Percentiles rank a stretch among this genome's conserved stretches.
phyloP scores from a whole-genome alignment of 169 alveolate species.

The Plasmodium yoelii region DNA sequence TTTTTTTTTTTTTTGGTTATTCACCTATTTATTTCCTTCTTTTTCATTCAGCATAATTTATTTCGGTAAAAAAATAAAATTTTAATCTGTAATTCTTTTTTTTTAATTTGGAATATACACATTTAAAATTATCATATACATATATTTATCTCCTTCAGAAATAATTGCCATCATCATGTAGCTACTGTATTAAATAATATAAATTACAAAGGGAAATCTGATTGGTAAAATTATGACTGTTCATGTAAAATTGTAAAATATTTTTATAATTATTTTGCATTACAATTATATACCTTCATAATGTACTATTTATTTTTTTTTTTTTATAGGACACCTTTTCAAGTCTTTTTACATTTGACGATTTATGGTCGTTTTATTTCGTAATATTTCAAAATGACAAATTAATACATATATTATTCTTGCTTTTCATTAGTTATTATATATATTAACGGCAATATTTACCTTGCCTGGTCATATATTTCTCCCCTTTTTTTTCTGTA shows the following conservation, averaged over 20 bases:
- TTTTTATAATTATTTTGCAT: too few relatives aligned
- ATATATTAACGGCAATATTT: neutral
- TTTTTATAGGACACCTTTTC: slow-evolving; percentile 42
- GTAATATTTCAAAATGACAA: slow-evolving; percentile 7
- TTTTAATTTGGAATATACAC: too few relatives aligned
- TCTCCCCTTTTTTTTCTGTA: neutral
- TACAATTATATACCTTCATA: neutral
- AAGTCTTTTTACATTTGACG: slow-evolving; percentile 25
- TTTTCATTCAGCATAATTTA: slow-evolving; percentile 26
- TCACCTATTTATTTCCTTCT: neutral
- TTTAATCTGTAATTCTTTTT: neutral
- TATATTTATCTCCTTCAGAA: slow-evolving; percentile 12
- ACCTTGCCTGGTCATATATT: slow-evolving; percentile 7
- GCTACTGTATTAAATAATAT: slow-evolving; percentile 49
- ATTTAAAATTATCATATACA: neutral
- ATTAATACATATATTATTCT: neutral
- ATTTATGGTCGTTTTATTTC: slow-evolving; percentile 46
- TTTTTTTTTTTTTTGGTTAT: neutral
- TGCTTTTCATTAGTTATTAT: neutral
- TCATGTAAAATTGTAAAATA: too few relatives aligned
- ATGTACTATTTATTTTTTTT: neutral
- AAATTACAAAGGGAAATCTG: slow-evolving; percentile 45
- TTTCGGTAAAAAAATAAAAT: slow-evolving; percentile 23
- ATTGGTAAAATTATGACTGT: slow-evolving; percentile 20
- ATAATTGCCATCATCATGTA: slow-evolving; percentile 60